Evolutionary conservation across 2,329 filamentous ascomycete species (phyloP).

Genomic region (Colletotrichum lentis): DNA sequence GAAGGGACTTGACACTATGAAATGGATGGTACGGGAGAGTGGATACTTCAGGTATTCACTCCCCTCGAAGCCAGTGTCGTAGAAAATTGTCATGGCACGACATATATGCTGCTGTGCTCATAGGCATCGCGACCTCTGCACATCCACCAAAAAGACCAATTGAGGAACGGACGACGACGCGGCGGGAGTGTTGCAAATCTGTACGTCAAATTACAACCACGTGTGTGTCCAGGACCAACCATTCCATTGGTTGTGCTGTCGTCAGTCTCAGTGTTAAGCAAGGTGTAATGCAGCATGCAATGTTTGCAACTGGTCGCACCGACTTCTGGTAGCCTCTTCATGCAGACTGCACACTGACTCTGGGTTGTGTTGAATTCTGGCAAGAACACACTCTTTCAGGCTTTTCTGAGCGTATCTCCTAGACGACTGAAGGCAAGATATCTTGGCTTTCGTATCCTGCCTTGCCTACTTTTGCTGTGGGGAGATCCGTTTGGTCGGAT

Average conservation of each 20-base stretch:
- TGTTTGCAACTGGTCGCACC: not conserved
- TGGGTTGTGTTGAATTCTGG: not conserved
- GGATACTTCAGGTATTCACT: conserved; percentile 12
- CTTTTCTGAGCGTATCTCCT: conserved; percentile 7
- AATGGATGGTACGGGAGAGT: conserved; percentile 12
- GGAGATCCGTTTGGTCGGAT: not conserved
- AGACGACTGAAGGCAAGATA: not conserved
- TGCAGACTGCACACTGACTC: conserved; percentile 2
- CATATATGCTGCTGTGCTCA: not conserved
- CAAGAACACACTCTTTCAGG: conserved; percentile 18
- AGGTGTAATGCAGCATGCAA: not conserved
- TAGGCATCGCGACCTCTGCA: not conserved
- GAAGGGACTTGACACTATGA: not conserved
- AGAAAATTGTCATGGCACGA: not conserved
- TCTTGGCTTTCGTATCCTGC: not conserved
- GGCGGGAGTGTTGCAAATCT: conserved; percentile 1
- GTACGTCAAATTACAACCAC: not conserved
- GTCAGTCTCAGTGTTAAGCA: conserved; percentile 5
- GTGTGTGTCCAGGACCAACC: too few relatives aligned
- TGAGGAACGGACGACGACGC: not conserved
- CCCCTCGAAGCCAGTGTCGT: not conserved
- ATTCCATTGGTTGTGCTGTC: not conserved
- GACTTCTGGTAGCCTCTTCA: not conserved
- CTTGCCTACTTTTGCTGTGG: not conserved
- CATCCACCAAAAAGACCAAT: too few relatives aligned